Base-by-base conservation (phyloP, 2,329 filamentous ascomycete species). In the Cordyceps farinosa region DNA sequence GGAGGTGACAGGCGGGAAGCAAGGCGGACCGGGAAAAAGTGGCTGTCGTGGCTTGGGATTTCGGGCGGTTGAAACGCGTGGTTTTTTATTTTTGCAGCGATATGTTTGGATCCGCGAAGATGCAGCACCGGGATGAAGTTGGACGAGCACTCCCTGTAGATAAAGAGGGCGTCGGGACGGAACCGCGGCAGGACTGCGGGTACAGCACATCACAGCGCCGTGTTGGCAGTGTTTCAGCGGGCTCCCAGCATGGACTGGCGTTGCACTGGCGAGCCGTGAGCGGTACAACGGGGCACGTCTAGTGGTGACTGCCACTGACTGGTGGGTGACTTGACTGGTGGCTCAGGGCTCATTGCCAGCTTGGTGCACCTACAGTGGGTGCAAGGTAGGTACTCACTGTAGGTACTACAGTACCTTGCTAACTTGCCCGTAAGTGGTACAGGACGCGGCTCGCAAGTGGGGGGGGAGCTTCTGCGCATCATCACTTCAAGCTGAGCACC, bases 161-260 rank as follows among this genome's bases (percentile, higher is more conserved):
- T 59, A 9, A 58, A n/a, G n/a, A 54, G 48, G 38, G 40, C 58
- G 59, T 42, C 42, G 59, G 17, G 50, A 47, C 58, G 40, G 59
- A 61, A 45, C 3, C 48, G 58, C 32, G 48, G 48, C 48, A 53
- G 36, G 13, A 34, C 40, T 53, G 48, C 47, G 56, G 45, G 27
- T 44, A 38, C 40, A 44, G 38, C 27, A n/a, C 10, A 38, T 51
- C 34, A 11, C 45, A 27, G 47, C 38, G 29, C 57, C 38, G 29
- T 45, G 13, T 50, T 52, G 48, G 38, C 29, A 29, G 27, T 29
- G 50, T 61, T 54, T 61, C 51, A 48, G 30, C 51, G 50, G 30
- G 32, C 50, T 36, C 34, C 4, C 50, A 36, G 48, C 40, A 45
- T 27, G 17, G 29, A 17, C 45, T 53, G n/a, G 48, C 36, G 48